phyloP scores from a whole-genome alignment of 257 asterid genomes.

The Paraleonurus japonicus region DNA sequence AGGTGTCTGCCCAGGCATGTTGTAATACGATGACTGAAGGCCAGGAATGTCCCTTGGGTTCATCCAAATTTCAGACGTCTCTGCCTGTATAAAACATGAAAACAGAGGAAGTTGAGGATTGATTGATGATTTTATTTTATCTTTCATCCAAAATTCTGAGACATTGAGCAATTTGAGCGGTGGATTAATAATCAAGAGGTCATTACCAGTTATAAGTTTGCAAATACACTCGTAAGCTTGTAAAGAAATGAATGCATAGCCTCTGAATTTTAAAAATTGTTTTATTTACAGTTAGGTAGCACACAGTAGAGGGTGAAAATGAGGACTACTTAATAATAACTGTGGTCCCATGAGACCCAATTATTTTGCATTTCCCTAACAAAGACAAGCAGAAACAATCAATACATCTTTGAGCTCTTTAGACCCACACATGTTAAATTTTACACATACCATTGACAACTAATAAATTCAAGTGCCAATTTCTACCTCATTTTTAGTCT shows the following conservation, averaged over 20 bases:
- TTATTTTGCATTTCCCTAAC: background rate
- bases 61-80: slow-evolving; percentile 97
- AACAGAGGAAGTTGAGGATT: background rate
- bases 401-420: slow-evolving; percentile 2
- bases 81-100: slow-evolving; percentile 50
- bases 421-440: background rate
- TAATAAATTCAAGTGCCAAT: background rate
- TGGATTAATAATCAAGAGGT: background rate
- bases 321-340: background rate
- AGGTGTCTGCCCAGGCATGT: slow-evolving; percentile 83
- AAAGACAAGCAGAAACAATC: background rate
- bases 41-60: slow-evolving; percentile 66
- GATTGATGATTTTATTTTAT: background rate
- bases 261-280: too few species aligned
- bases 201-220: background rate
- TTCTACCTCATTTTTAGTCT: background rate
- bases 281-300: too few species aligned
- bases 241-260: too few species aligned
- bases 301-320: background rate
- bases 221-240: slow-evolving; percentile 2
- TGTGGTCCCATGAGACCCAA: background rate
- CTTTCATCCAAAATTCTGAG: background rate
- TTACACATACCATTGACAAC: background rate
- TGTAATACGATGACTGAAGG: slow-evolving; percentile 80
- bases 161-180: background rate